These are phyloP conservation scores for Borovskyia barvae DNA, from an alignment of 208 protist genomes.

Conservation along the genomic window DNA sequence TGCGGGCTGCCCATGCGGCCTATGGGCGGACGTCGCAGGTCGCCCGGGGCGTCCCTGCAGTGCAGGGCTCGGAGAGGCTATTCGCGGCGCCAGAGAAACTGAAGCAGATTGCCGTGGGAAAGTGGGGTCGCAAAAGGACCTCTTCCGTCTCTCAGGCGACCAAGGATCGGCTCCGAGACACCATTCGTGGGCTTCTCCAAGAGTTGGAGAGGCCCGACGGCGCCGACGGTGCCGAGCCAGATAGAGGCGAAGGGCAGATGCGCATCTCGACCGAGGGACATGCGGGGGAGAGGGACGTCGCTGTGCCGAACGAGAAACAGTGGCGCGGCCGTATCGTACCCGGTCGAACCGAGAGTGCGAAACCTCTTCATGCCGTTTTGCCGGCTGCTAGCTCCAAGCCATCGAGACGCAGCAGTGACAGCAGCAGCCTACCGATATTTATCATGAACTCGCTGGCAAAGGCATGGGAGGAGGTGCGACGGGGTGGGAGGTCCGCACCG, in stretches of 20 bases:
- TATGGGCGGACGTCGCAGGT: slow-evolving; percentile 15
- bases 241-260: not conserved
- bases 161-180: slow-evolving; percentile 5
- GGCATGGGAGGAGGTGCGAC: slow-evolving; percentile 48
- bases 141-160: too few species aligned
- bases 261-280: not conserved
- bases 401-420: not conserved
- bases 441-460: slow-evolving; percentile 36
- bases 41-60: slow-evolving; percentile 4
- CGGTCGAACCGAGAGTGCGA: too few species aligned
- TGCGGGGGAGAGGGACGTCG: not conserved
- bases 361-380: too few species aligned
- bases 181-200: not conserved
- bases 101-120: too few species aligned
- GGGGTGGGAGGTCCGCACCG: slow-evolving; percentile 28
- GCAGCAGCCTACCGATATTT: slow-evolving; percentile 18
- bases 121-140: too few species aligned
- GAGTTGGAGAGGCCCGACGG: slow-evolving; percentile 5
- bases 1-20: slow-evolving; percentile 6
- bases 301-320: too few species aligned
- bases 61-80: slow-evolving; percentile 16
- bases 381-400: too few species aligned
- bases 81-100: slow-evolving; percentile 5
- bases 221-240: not conserved
- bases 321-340: too few species aligned